These are phyloP conservation scores for Erythrobasidium hasegawianum DNA, from an alignment of 1,284 basidiomycete genomes.

Conservation along the genomic window DNA sequence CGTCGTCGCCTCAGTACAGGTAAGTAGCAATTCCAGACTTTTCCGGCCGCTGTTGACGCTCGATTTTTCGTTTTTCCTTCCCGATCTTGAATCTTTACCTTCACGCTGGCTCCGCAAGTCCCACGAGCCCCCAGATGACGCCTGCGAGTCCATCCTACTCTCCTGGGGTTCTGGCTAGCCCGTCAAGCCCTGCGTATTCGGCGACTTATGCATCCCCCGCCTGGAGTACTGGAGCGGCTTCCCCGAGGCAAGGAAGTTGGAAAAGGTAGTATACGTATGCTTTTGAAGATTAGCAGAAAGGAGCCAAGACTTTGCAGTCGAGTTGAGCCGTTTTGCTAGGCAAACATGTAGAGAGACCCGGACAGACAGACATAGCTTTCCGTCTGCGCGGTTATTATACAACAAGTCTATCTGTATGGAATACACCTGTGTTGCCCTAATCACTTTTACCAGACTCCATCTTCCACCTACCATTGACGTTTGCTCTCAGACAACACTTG, in stretches of 20 bases:
- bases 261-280: not conserved
- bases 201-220: slow-evolving; percentile 1
- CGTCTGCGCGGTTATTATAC: too few relatives aligned
- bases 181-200: slow-evolving; percentile 16
- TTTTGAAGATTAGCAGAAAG: too few relatives aligned
- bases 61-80: slow-evolving; percentile 72
- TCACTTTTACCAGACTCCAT: too few relatives aligned
- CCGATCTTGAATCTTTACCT: slow-evolving; percentile 37
- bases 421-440: too few relatives aligned
- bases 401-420: too few relatives aligned
- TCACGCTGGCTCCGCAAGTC: slow-evolving; percentile 46
- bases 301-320: too few relatives aligned
- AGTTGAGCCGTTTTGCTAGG: too few relatives aligned
- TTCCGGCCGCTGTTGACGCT: slow-evolving; percentile 77
- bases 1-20: slow-evolving; percentile 78
- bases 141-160: slow-evolving; percentile 2
- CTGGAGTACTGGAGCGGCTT: not conserved
- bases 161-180: slow-evolving; percentile 9
- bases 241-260: not conserved
- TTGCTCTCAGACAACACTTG: too few relatives aligned
- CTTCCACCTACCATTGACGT: too few relatives aligned
- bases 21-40: slow-evolving; percentile 79
- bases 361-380: too few relatives aligned
- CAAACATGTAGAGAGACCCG: too few relatives aligned
- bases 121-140: not conserved